These are phyloP conservation scores for Ganoderma meredithae DNA, from an alignment of 1,284 basidiomycete species.

Conservation along the genomic window DNA sequence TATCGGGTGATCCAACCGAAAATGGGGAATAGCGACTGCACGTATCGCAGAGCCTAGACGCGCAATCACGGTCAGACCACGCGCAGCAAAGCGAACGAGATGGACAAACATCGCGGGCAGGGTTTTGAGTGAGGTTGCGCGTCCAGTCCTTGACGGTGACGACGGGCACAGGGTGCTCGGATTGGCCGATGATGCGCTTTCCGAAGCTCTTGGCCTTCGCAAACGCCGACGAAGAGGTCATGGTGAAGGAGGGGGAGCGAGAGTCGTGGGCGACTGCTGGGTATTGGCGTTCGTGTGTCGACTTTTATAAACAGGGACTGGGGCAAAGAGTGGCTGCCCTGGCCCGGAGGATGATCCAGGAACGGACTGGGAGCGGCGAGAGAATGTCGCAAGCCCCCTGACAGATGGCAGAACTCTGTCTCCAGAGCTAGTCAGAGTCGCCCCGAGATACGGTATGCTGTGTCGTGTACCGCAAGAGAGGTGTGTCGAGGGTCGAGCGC, in stretches of 20 bases:
- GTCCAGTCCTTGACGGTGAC: slow-evolving; percentile 65
- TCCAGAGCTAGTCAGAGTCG: slow-evolving; percentile 2
- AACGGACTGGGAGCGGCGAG: slow-evolving; percentile 18
- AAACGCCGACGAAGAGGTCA: slow-evolving; percentile 44
- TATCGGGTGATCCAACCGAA: slow-evolving; percentile 85
- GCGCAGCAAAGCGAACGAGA: slow-evolving; percentile 22
- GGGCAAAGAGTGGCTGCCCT: slow-evolving; percentile 1
- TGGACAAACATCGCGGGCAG: slow-evolving; percentile 54
- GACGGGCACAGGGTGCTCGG: slow-evolving; percentile 64
- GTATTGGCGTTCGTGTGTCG: slow-evolving; percentile 14
- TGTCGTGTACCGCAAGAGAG: slow-evolving; percentile 18
- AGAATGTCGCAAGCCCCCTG: slow-evolving; percentile 32
- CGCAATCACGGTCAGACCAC: slow-evolving; percentile 16
- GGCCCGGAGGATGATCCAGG: slow-evolving; percentile 25
- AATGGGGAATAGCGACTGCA: slow-evolving; percentile 83
- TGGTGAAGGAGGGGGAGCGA: slow-evolving; percentile 35
- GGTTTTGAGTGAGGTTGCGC: slow-evolving; percentile 48
- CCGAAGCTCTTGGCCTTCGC: slow-evolving; percentile 55
- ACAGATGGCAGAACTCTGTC: slow-evolving; percentile 24
- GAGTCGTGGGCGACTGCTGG: slow-evolving; percentile 13
- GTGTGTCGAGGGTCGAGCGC: slow-evolving; percentile 3
- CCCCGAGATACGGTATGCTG: slow-evolving; percentile 22
- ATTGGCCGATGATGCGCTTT: slow-evolving; percentile 67
- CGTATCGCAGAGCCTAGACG: slow-evolving; percentile 63
- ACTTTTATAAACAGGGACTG: slow-evolving; percentile 16